Evolutionary conservation across 1,139 yeast genomes (phyloP).

Genomic region (Hyphopichia khmerensis): DNA sequence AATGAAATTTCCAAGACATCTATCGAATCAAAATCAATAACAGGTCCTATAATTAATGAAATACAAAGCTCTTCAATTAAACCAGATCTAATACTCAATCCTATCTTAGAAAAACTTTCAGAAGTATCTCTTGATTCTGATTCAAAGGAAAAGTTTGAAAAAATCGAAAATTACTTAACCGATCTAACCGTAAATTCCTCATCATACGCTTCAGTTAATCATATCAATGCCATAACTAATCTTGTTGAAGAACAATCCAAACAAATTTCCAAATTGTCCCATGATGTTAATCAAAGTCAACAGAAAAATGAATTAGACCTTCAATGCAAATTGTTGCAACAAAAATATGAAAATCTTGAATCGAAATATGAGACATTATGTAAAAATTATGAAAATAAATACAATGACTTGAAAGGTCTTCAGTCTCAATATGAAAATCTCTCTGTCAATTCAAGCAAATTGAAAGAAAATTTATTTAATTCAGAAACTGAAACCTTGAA

Average conservation of each 20-base stretch:
- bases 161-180: neutral
- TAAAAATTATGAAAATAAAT: conserved; percentile 26
- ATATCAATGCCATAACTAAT: neutral
- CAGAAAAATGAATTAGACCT: neutral
- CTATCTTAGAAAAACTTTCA: neutral
- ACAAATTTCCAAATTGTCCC: neutral
- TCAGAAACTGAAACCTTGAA: neutral
- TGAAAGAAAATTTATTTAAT: neutral
- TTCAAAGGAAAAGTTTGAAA: neutral
- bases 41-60: neutral
- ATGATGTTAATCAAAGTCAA: too few species aligned
- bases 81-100: neutral
- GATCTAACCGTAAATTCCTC: too few species aligned
- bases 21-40: neutral
- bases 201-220: too few species aligned
- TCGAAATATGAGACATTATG: conserved; percentile 22
- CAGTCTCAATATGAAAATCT: conserved; percentile 6
- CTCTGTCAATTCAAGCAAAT: neutral
- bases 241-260: neutral
- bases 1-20: neutral
- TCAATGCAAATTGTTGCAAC: conserved; percentile 6
- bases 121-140: neutral
- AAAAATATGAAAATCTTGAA: conserved; percentile 13
- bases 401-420: conserved; percentile 15
- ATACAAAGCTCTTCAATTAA: too few species aligned